phyloP scores from a whole-genome alignment of 2,329 filamentous ascomycete species.

The Exophiala dermatitidis region DNA sequence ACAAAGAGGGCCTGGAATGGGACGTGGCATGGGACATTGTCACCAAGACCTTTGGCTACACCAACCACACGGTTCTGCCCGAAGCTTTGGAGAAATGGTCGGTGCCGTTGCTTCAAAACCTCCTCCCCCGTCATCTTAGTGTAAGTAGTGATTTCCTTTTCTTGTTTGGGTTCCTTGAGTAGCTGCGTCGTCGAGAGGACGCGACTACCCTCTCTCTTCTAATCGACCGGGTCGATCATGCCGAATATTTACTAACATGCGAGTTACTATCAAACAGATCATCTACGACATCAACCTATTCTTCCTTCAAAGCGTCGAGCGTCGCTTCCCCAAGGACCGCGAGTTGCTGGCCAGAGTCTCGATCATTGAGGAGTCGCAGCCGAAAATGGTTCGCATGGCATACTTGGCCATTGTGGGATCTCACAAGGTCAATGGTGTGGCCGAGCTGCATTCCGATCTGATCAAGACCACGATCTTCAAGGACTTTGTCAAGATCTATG shows the following conservation, averaged over 20 bases:
- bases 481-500: conserved; percentile 93
- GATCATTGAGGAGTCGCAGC: conserved; percentile 92
- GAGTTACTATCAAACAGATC: conserved; percentile 42
- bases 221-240: not conserved
- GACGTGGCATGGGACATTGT: conserved; percentile 84
- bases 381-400: conserved; percentile 98
- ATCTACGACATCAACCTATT: conserved; percentile 97
- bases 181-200: not conserved
- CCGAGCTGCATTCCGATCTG: conserved; percentile 92
- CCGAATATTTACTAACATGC: conserved; percentile 6
- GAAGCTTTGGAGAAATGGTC: conserved; percentile 99
- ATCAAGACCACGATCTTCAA: conserved; percentile 99
- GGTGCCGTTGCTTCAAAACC: conserved; percentile 81
- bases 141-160: conserved; percentile 34
- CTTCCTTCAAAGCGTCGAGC: conserved; percentile 88
- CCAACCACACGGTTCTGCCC: conserved; percentile 95
- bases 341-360: conserved; percentile 83
- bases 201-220: not conserved
- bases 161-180: not conserved
- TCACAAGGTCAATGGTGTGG: conserved; percentile 98
- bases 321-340: conserved; percentile 78
- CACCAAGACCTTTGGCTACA: conserved; percentile 79
- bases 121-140: conserved; percentile 80
- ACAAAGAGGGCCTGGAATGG: conserved; percentile 87
- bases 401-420: conserved; percentile 91